A percentile compares a stretch with the other conserved stretches of the same genome.
Evolutionary conservation across 2,329 filamentous ascomycete species (phyloP).

Genomic region (Colletotrichum higginsianum): DNA sequence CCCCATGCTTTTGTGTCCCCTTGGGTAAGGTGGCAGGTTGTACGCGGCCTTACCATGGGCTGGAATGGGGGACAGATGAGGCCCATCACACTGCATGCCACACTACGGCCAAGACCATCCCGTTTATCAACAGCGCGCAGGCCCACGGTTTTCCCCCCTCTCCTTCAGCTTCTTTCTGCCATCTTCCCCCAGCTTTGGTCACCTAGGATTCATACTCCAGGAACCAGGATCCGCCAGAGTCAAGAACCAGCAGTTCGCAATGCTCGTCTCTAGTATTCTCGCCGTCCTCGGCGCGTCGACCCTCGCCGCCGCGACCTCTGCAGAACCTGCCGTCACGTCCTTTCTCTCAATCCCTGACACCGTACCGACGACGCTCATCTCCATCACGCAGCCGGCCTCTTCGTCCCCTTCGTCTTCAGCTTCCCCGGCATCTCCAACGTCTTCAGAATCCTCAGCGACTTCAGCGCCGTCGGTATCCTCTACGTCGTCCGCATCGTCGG

Average conservation of each 20-base stretch:
- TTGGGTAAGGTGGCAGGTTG: neutral
- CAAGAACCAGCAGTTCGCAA: neutral
- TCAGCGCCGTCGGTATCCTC: neutral
- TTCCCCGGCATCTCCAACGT: neutral
- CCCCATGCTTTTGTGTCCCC: neutral
- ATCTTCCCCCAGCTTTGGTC: neutral
- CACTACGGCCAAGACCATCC: neutral
- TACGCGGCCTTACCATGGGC: neutral
- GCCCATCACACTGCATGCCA: slow-evolving; percentile 25
- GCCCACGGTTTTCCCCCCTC: neutral
- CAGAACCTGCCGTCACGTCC: neutral
- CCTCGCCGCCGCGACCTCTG: slow-evolving; percentile 12
- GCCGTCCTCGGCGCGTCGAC: slow-evolving; percentile 26
- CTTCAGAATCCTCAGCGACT: neutral
- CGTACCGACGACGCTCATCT: slow-evolving; percentile 6
- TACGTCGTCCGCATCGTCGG: neutral
- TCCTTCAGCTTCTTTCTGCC: neutral
- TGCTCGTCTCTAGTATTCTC: slow-evolving; percentile 16
- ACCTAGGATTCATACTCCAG: too few species aligned
- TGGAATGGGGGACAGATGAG: slow-evolving; percentile 35
- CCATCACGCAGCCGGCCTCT: neutral
- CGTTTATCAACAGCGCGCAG: slow-evolving; percentile 15
- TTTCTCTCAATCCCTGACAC: neutral
- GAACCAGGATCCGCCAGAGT: too few species aligned
- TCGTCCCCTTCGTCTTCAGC: neutral